Evolutionary conservation across 2,329 filamentous ascomycete species (phyloP).

Genomic region (Cordyceps javanica): DNA sequence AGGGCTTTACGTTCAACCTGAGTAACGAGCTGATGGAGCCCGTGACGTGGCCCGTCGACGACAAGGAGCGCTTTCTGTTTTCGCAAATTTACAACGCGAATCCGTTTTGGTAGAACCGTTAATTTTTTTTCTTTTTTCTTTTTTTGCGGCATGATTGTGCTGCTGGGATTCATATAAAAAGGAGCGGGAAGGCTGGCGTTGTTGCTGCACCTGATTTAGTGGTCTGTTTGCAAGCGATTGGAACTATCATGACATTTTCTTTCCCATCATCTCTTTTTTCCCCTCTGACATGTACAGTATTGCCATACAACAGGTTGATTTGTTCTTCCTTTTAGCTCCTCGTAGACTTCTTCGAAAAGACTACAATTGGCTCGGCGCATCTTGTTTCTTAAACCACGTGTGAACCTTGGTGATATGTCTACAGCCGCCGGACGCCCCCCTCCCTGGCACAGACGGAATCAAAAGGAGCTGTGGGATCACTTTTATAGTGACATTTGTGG

Average conservation of each 20-base stretch:
- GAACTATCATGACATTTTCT: not conserved
- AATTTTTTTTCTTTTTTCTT: not conserved
- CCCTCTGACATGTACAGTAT: not conserved
- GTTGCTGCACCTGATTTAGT: not conserved
- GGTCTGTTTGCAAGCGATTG: not conserved
- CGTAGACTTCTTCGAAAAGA: not conserved
- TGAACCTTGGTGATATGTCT: no score
- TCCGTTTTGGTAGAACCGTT: conserved; percentile 50
- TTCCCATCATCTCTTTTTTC: not conserved
- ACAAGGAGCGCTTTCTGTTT: conserved; percentile 17
- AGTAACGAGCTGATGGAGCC: conserved; percentile 10
- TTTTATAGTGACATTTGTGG: no score
- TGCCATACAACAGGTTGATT: not conserved
- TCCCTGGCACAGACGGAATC: no score
- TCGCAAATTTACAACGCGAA: conserved; percentile 41
- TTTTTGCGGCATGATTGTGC: no score
- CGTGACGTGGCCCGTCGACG: conserved; percentile 16
- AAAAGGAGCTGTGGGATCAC: no score
- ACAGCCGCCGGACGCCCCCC: no score
- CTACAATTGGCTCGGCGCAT: no score
- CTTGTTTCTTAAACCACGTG: no score
- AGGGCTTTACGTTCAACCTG: conserved; percentile 4
- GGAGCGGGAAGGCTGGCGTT: not conserved
- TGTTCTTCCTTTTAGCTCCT: not conserved
- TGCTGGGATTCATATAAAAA: not conserved